Percentiles rank a stretch among this genome's conserved stretches.
phyloP scores from a whole-genome alignment of 768 basidiomycete species.

The Krasilnikovozyma curviuscula region DNA sequence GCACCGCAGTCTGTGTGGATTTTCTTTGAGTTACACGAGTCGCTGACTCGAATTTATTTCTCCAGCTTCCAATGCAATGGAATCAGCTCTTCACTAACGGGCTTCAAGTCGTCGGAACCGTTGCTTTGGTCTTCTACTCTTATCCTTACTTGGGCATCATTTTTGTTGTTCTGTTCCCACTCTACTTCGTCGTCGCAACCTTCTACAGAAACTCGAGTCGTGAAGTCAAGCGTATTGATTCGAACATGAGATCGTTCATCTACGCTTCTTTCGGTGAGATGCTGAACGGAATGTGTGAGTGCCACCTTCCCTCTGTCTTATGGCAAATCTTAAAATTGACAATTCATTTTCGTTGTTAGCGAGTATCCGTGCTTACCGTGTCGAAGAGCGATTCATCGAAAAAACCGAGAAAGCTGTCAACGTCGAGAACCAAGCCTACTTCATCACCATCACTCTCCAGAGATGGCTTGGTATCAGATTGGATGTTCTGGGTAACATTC shows the following conservation, averaged over 20 bases:
- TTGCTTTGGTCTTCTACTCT: constrained; percentile 9
- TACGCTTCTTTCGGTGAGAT: constrained; percentile 90
- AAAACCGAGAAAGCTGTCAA: constrained; percentile 26
- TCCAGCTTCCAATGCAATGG: neutral
- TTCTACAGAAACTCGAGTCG: constrained; percentile 76
- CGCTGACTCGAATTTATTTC: too few relatives aligned
- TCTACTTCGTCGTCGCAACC: constrained; percentile 50
- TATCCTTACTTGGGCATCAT: constrained; percentile 7
- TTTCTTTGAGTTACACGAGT: too few relatives aligned
- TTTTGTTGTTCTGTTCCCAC: constrained; percentile 16
- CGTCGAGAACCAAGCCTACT: constrained; percentile 49
- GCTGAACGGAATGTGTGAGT: constrained; percentile 37
- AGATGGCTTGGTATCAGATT: constrained; percentile 51
- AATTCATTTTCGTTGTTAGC: constrained; percentile 1
- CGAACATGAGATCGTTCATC: constrained; percentile 55
- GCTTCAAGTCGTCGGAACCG: constrained; percentile 3
- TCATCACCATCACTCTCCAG: constrained; percentile 13
- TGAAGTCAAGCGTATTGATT: constrained; percentile 45
- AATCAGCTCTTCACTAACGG: neutral
- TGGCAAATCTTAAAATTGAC: neutral
- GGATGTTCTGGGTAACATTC: too few relatives aligned
- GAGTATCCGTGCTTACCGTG: constrained; percentile 76
- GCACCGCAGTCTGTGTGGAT: too few relatives aligned
- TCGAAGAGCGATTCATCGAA: constrained; percentile 47
- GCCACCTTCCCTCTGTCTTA: constrained; percentile 30